Percentiles rank a stretch among this genome's conserved stretches.
Conservation (phyloP, 176 grass and related monocot genomes). For the Oryza brachyantha region DNA sequence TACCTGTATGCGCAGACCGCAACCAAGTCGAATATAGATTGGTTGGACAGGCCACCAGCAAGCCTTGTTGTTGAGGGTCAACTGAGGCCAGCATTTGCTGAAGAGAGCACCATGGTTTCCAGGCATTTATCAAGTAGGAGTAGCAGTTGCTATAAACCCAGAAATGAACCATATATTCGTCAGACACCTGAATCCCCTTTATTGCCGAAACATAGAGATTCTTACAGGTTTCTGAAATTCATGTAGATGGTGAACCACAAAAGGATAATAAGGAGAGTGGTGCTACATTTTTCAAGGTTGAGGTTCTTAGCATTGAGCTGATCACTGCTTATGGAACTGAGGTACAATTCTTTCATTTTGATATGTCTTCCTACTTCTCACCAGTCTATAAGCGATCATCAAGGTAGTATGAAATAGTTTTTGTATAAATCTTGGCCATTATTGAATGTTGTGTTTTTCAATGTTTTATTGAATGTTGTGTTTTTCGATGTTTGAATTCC, state of each 20-base stretch:
- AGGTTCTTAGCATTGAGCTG: slow-evolving; percentile 81
- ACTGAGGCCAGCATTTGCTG: slow-evolving; percentile 77
- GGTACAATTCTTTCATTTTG: slow-evolving; percentile 24
- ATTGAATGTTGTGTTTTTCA: not conserved
- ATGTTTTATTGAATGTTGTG: not conserved
- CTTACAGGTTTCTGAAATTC: slow-evolving; percentile 26
- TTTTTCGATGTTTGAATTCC: not conserved
- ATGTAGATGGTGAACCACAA: slow-evolving; percentile 43
- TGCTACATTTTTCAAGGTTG: slow-evolving; percentile 76
- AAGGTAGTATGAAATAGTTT: not conserved
- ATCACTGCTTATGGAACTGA: slow-evolving; percentile 85
- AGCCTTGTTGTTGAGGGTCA: slow-evolving; percentile 78
- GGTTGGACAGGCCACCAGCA: slow-evolving; percentile 81
- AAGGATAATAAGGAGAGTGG: slow-evolving; percentile 50
- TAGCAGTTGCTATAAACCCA: not conserved
- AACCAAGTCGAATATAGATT: slow-evolving; percentile 62
- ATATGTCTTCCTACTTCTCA: not conserved
- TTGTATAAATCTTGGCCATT: not conserved
- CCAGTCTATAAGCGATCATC: not conserved
- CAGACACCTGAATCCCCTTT: not conserved
- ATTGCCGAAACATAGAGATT: not conserved
- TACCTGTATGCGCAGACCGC: slow-evolving; percentile 33
- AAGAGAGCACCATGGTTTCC: slow-evolving; percentile 64
- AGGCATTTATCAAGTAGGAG: slow-evolving; percentile 48
- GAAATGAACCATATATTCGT: not conserved